Evolutionary conservation across 176 grass and related monocot genomes (phyloP), one percentile per base, ranked within the genome.

Genomic region (Cenchrus fungigraminus): DNA sequence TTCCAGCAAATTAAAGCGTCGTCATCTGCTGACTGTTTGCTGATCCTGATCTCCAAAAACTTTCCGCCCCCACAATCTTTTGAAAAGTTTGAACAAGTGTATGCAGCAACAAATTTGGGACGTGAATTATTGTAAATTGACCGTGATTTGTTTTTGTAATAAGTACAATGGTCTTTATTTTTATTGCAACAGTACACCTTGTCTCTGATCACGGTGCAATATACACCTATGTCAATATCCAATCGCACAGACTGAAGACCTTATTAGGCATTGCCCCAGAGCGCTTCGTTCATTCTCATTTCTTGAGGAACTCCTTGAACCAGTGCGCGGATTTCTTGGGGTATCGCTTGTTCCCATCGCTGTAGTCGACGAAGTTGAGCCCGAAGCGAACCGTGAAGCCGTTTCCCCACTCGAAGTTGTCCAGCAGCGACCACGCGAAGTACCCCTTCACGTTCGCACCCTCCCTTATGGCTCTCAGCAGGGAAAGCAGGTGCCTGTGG

Each of bases 361-460:
- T 19, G 9, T 68, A 90, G 73, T 95, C 90, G 1, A 95, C 90
- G 6, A 90, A 92, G 77, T 87, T 40, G 12, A 95, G 52, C 57
- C 92, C 92, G 13, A 95, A 95, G 1, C 92, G 81, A 40, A 92
- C 82, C 0, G 87, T 90, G 78, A 88, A 94, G 1, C 87, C 92
- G 13, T 45, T 61, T 0, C 1, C 0, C 85, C 87, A 92, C 66
- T 95, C 90, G 56, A 95, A 95, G 53, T 95, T 90, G 52, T 94
- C 90, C 8, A 92, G 67, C 32, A 92, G 19, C 0, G 87, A 94
- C 89, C 92, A 94, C 0, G 78, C 92, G 16, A 94, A 94, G 76
- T 92, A 94, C 3, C 85, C 92, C 66, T 88, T 95, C 64, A 95
- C 78, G 43, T 92, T 87, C 17, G 86, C 89, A 1, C 92, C 92